Evolutionary conservation across 2,329 filamentous ascomycete genomes (phyloP).

Genomic region (Paracamarosporium sp.): DNA sequence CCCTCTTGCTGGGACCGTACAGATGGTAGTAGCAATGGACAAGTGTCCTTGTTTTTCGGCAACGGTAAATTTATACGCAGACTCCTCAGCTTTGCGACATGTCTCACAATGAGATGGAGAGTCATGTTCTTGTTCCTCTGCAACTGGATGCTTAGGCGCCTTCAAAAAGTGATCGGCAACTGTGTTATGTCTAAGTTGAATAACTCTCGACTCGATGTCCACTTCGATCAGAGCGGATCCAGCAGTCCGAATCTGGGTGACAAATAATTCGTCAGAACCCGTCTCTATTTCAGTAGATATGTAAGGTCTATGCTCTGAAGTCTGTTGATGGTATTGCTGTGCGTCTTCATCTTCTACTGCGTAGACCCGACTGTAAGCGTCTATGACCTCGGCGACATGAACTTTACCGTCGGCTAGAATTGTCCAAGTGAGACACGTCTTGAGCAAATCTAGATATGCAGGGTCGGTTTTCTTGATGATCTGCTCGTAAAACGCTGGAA

Average conservation of each 20-base stretch:
- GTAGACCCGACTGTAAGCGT: background rate
- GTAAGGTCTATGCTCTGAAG: background rate
- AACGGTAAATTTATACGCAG: background rate
- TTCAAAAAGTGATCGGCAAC: background rate
- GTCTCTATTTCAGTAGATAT: background rate
- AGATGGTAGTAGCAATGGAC: background rate
- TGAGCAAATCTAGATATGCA: background rate
- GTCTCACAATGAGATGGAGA: background rate
- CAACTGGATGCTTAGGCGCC: background rate
- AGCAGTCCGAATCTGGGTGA: background rate
- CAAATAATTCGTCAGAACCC: background rate
- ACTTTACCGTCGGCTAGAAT: background rate
- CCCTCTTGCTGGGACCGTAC: background rate
- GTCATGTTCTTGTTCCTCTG: background rate
- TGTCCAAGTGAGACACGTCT: background rate
- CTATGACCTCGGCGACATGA: background rate
- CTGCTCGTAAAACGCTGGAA: background rate
- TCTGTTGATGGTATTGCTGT: background rate
- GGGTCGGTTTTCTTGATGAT: background rate
- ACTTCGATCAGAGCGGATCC: background rate
- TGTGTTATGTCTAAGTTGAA: slow-evolving; percentile 3
- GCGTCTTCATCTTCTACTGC: background rate
- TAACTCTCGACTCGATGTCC: background rate
- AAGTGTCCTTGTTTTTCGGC: background rate
- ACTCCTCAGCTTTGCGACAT: background rate